Percentiles rank a stretch among this genome's conserved stretches.
These are phyloP conservation scores for Porpolomopsis calyptriformis DNA, from an alignment of 768 basidiomycete species.

Conservation along the genomic window DNA sequence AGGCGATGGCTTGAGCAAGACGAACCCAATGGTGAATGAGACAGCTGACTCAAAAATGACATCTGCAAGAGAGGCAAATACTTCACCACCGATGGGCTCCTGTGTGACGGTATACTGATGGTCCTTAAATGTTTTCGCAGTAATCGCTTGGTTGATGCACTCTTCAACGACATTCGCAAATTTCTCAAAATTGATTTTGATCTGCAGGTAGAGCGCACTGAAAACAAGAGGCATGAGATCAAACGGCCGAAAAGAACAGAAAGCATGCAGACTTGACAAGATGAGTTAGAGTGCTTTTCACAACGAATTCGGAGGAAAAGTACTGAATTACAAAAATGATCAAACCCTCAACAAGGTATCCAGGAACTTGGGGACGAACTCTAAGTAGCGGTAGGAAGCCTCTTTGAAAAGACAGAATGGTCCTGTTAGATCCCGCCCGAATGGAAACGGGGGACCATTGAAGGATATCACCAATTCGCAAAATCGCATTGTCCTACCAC, in stretches of 20 bases:
- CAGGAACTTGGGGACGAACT: slow-evolving; percentile 23
- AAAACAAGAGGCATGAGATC: slow-evolving; percentile 2
- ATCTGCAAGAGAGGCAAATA: slow-evolving; percentile 36
- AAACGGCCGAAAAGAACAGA: neutral
- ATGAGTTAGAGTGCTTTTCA: slow-evolving; percentile 44
- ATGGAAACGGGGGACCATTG: slow-evolving; percentile 33
- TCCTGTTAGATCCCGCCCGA: slow-evolving; percentile 23
- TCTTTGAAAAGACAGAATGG: slow-evolving; percentile 46
- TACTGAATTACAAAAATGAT: slow-evolving; percentile 28
- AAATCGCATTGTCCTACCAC: slow-evolving; percentile 37
- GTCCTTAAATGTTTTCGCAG: slow-evolving; percentile 28
- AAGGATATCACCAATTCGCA: slow-evolving; percentile 40
- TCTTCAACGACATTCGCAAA: slow-evolving; percentile 31
- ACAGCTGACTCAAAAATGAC: slow-evolving; percentile 42
- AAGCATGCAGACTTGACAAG: slow-evolving; percentile 36
- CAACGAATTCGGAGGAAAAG: slow-evolving; percentile 45
- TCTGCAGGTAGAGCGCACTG: slow-evolving; percentile 35
- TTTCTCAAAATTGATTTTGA: slow-evolving; percentile 35
- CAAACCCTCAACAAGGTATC: neutral
- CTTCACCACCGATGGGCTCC: slow-evolving; percentile 26
- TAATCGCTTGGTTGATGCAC: slow-evolving; percentile 29
- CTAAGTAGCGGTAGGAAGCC: slow-evolving; percentile 45
- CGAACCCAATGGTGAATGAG: slow-evolving; percentile 8
- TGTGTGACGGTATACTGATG: slow-evolving; percentile 4
- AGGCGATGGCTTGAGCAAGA: slow-evolving; percentile 5